Base-by-base conservation (phyloP, 805 yeast species). In the Ogataea wickerhamii region DNA sequence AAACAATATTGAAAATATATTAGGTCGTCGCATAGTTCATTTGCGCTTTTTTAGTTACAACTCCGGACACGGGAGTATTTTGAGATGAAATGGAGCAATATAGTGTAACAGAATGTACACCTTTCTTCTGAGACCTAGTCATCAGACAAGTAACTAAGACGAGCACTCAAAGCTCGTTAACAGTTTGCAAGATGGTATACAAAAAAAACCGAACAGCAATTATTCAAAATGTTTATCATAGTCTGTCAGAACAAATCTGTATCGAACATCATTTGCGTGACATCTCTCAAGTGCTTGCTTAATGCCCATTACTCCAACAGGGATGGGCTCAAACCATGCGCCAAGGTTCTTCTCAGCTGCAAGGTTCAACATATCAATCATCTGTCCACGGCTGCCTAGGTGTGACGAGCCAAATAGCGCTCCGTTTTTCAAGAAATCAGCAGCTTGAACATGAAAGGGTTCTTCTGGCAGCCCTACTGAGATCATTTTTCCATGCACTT, bases 391-490 rank as follows among this genome's bases (percentile, higher is more conserved):
- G 32, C 82, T 71, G 31, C 79, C 93, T 58, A 74, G 65, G 41
- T 68, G 67, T 10, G 87, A 78, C 7, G 82, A 68, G 37, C 80
- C 82, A 43, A 77, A 63, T 30, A 70, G 63, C 35, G 73, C 60
- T 38, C 78, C 82, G 43, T 55, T 65, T 14, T 52, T 48, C 49
- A 69, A 45, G 51, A 72, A 71, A 6, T 65, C 49, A 40, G 60
- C 54, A 22, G 76, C 74, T 31, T 63, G 53, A 29, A 72, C 65
- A 23, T 62, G 55, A 39, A 70, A 66, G 29, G 63, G 60, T 23
- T 73, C 68, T 33, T 67, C 71, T 37, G 91, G 87, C 52, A 82
- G 67, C 38, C 91, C 91, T 39, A 79, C 87, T 24, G 81, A 67
- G 37, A 80, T 69, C 55, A 80, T 73, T 36, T 67, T 66, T 38